Evolutionary conservation across 2,329 filamentous ascomycete species (phyloP).

Genomic region (Phoma herbarum): DNA sequence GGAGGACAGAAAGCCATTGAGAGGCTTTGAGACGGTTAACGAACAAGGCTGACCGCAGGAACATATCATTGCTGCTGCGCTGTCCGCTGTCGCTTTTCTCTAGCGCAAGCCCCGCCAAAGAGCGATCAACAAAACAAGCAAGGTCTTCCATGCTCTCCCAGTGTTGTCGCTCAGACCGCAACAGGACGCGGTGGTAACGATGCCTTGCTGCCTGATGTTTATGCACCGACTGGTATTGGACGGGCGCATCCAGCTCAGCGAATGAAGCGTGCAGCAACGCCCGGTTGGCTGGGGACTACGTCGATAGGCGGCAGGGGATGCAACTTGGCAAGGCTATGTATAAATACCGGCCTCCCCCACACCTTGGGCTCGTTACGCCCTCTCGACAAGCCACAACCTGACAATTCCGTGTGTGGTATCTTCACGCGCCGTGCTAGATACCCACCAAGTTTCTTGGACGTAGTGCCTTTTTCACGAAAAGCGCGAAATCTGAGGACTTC

Average conservation of each 20-base stretch:
- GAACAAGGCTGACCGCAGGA: background rate
- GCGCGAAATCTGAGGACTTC: conserved; percentile 58
- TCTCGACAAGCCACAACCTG: conserved; percentile 52
- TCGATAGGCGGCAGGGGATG: conserved; percentile 23
- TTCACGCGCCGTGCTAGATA: conserved; percentile 47
- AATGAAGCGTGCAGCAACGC: conserved; percentile 19
- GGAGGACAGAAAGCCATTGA: background rate
- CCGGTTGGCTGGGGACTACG: conserved; percentile 21
- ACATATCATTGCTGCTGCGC: conserved; percentile 9
- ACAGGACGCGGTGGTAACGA: conserved; percentile 11
- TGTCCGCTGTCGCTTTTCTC: conserved; percentile 8
- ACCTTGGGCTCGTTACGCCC: conserved; percentile 45
- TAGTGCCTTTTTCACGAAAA: conserved; percentile 48
- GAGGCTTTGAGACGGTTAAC: background rate
- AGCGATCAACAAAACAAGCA: conserved; percentile 24
- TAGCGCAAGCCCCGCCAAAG: conserved; percentile 22
- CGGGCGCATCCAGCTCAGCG: conserved; percentile 11
- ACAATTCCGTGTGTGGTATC: conserved; percentile 51
- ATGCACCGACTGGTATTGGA: conserved; percentile 20
- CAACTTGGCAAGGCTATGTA: conserved; percentile 23
- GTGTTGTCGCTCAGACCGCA: conserved; percentile 11
- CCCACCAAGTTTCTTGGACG: conserved; percentile 51
- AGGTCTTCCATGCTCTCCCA: conserved; percentile 20
- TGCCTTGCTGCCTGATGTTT: conserved; percentile 24
- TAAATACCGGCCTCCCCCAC: conserved; percentile 45